Percentiles rank a stretch among this genome's conserved stretches.
Conservation (phyloP, 1,284 basidiomycete genomes). For the Ustilago tritici region DNA sequence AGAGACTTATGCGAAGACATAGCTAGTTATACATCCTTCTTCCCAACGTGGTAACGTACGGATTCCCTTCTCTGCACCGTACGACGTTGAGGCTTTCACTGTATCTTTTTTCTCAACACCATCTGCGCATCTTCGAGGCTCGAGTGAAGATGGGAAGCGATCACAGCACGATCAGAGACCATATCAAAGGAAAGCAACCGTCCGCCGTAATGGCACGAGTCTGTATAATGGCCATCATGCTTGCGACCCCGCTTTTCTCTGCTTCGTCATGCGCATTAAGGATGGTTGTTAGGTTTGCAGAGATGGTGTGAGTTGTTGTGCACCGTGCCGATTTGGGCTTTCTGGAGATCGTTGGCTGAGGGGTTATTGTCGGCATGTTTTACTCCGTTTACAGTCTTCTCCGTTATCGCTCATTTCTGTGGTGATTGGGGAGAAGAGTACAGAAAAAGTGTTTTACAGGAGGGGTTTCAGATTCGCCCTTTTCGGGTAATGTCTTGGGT, state of each 20-base stretch:
- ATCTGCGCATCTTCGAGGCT: background rate
- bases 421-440: slow-evolving; percentile 12
- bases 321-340: slow-evolving; percentile 2
- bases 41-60: slow-evolving; percentile 39
- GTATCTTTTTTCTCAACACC: background rate
- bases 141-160: background rate
- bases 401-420: slow-evolving; percentile 23
- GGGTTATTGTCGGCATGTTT: slow-evolving; percentile 30
- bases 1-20: slow-evolving; percentile 22
- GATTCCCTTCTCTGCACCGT: slow-evolving; percentile 6
- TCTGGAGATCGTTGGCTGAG: slow-evolving; percentile 33
- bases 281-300: background rate
- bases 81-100: background rate
- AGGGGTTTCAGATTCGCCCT: slow-evolving; percentile 16
- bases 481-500: slow-evolving; percentile 2
- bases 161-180: slow-evolving; percentile 39
- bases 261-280: slow-evolving; percentile 12
- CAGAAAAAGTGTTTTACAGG: slow-evolving; percentile 24
- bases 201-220: slow-evolving; percentile 48
- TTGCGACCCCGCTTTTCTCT: background rate
- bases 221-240: slow-evolving; percentile 38
- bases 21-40: slow-evolving; percentile 20
- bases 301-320: slow-evolving; percentile 17
- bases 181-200: slow-evolving; percentile 50
- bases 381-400: slow-evolving; percentile 6